Conservation (phyloP, 164 flowering plant genomes). For the Liquidambar formosana region DNA sequence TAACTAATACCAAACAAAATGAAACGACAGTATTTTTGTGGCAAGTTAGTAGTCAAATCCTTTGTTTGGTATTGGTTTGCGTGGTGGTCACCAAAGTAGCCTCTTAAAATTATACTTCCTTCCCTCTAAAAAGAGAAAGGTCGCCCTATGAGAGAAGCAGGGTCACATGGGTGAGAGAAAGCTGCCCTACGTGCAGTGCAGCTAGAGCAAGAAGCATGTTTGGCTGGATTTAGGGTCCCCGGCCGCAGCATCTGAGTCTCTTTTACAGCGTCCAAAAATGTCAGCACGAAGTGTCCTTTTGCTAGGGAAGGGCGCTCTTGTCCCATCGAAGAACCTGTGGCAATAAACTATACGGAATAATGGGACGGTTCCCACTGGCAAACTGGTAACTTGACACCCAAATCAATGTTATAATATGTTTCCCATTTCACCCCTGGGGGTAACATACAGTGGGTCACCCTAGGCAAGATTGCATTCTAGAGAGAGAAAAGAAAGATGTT, state of each 20-base stretch:
- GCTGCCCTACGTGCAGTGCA: conserved; percentile 3
- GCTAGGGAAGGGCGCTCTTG: background rate
- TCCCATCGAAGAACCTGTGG: background rate
- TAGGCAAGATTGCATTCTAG: too few relatives aligned
- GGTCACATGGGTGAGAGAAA: background rate
- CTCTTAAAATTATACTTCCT: too few relatives aligned
- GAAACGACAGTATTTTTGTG: too few relatives aligned
- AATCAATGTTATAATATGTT: background rate
- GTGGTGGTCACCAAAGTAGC: too few relatives aligned
- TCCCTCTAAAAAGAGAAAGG: background rate
- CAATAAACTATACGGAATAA: too few relatives aligned
- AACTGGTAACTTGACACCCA: background rate
- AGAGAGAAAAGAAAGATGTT: conserved; percentile 15
- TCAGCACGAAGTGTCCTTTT: conserved; percentile 6
- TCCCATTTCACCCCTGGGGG: background rate
- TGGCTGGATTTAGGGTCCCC: conserved; percentile 9
- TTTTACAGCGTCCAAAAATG: background rate
- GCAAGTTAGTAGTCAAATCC: too few relatives aligned
- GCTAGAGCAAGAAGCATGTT: conserved; percentile 17
- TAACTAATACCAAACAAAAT: too few relatives aligned
- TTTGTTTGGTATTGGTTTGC: too few relatives aligned
- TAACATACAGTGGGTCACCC: background rate
- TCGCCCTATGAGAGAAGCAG: background rate
- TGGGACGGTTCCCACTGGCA: too few relatives aligned
- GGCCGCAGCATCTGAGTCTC: conserved; percentile 9